Evolutionary conservation across 2,329 filamentous ascomycete species (phyloP).

Genomic region (Sarocladiaceae sp.): DNA sequence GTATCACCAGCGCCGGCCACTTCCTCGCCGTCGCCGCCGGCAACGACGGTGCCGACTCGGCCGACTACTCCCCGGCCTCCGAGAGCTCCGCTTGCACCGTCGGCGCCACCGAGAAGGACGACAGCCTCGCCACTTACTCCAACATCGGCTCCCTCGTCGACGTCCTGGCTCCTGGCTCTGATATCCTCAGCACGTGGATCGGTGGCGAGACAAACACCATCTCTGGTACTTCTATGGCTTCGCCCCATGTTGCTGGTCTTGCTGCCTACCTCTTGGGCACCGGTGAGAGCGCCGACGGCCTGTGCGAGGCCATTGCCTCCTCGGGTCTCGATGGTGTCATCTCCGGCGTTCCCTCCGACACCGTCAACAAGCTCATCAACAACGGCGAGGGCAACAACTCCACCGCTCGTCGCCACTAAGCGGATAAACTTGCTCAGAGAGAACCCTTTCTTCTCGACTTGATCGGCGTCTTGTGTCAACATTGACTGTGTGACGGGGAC

Average conservation of each 20-base stretch:
- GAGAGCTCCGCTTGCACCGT: slow-evolving; percentile 45
- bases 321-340: slow-evolving; percentile 29
- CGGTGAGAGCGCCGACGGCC: slow-evolving; percentile 15
- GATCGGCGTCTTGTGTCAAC: no score
- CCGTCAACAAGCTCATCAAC: slow-evolving; percentile 20
- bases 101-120: slow-evolving; percentile 36
- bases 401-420: not conserved
- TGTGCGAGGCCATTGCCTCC: slow-evolving; percentile 15
- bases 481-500: not conserved
- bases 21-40: slow-evolving; percentile 52
- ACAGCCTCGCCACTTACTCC: slow-evolving; percentile 40
- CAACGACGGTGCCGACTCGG: slow-evolving; percentile 39
- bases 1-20: slow-evolving; percentile 38
- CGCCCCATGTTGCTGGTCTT: slow-evolving; percentile 35
- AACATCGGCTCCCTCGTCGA: slow-evolving; percentile 46
- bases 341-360: slow-evolving; percentile 19
- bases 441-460: no score
- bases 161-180: slow-evolving; percentile 43
- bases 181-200: slow-evolving; percentile 42
- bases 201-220: slow-evolving; percentile 32
- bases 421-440: no score
- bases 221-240: slow-evolving; percentile 38
- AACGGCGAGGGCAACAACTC: slow-evolving; percentile 12
- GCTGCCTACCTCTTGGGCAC: slow-evolving; percentile 40
- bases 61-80: slow-evolving; percentile 40